phyloP scores from a whole-genome alignment of 148 eudicot genomes.

The Persicaria tinctoria region DNA sequence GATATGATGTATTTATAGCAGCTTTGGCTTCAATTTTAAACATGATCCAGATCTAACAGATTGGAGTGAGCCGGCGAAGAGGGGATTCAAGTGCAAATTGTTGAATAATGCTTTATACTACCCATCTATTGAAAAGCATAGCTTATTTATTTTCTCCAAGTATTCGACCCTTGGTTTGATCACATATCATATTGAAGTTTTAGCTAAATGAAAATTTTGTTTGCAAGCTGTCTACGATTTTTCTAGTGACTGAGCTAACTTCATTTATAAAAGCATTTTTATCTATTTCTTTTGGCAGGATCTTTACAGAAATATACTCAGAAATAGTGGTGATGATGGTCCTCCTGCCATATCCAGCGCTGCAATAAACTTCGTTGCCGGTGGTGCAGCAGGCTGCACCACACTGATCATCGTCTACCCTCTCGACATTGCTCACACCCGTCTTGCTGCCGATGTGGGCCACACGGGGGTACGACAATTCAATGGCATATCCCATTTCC shows the following conservation, averaged over 20 bases:
- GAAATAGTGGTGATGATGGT: slow-evolving; percentile 37
- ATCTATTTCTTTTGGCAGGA: slow-evolving; percentile 41
- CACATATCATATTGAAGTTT: too few species aligned
- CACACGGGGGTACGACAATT: slow-evolving; percentile 62
- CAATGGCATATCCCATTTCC: slow-evolving; percentile 68
- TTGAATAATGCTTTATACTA: too few species aligned
- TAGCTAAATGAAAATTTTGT: background rate
- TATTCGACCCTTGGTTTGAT: too few species aligned
- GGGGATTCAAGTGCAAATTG: background rate
- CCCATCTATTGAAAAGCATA: too few species aligned
- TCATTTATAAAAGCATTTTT: background rate
- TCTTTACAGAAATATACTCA: slow-evolving; percentile 62
- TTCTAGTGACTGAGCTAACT: too few species aligned
- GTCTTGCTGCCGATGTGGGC: slow-evolving; percentile 87
- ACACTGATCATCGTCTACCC: slow-evolving; percentile 81
- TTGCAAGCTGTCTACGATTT: background rate
- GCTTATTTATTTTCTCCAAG: too few species aligned
- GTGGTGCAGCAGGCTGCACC: slow-evolving; percentile 89
- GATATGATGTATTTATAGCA: background rate
- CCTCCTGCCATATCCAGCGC: slow-evolving; percentile 52
- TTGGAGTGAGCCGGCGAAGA: background rate
- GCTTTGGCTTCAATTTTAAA: background rate
- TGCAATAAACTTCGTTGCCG: slow-evolving; percentile 83
- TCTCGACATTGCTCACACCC: slow-evolving; percentile 96
- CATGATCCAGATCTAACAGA: background rate